A percentile compares a stretch with the other conserved stretches of the same genome.
phyloP scores from a whole-genome alignment of 2,329 filamentous ascomycete genomes.

The Dendryphion nanum region DNA sequence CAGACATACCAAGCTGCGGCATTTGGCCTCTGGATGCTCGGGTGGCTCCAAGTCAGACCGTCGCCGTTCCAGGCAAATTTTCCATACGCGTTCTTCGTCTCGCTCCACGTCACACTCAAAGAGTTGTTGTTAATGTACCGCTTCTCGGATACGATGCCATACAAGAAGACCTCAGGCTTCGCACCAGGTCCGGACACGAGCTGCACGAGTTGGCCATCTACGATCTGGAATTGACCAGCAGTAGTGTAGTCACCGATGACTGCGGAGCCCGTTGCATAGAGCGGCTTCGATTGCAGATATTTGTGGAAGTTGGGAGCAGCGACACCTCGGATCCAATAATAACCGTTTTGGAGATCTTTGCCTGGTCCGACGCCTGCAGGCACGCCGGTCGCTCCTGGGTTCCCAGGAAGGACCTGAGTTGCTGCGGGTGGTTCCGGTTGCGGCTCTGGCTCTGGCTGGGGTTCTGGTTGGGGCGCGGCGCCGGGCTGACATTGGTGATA shows the following conservation, averaged over 20 bases:
- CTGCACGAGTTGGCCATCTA: constrained; percentile 56
- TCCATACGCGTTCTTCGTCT: constrained; percentile 54
- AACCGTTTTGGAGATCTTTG: constrained; percentile 50
- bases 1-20: constrained; percentile 61
- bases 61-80: constrained; percentile 60
- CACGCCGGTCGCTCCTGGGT: constrained; percentile 19
- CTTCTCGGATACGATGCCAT: constrained; percentile 27
- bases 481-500: constrained; percentile 45
- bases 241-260: constrained; percentile 52
- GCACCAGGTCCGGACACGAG: constrained; percentile 50
- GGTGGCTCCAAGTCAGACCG: constrained; percentile 54
- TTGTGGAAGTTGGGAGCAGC: constrained; percentile 55
- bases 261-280: constrained; percentile 46
- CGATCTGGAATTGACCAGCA: constrained; percentile 59
- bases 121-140: constrained; percentile 34
- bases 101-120: constrained; percentile 53
- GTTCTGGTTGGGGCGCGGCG: constrained; percentile 15
- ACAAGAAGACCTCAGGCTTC: constrained; percentile 41
- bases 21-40: constrained; percentile 54
- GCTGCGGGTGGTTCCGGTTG: constrained; percentile 14
- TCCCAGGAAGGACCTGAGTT: constrained; percentile 8
- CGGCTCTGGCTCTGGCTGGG: constrained; percentile 9
- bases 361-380: constrained; percentile 39
- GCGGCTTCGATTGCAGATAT: constrained; percentile 38
- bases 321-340: constrained; percentile 60